A percentile compares a stretch with the other conserved stretches of the same genome.
Evolutionary conservation across 805 yeast genomes (phyloP).

Genomic region (Sungouiozyma intestinalis): DNA sequence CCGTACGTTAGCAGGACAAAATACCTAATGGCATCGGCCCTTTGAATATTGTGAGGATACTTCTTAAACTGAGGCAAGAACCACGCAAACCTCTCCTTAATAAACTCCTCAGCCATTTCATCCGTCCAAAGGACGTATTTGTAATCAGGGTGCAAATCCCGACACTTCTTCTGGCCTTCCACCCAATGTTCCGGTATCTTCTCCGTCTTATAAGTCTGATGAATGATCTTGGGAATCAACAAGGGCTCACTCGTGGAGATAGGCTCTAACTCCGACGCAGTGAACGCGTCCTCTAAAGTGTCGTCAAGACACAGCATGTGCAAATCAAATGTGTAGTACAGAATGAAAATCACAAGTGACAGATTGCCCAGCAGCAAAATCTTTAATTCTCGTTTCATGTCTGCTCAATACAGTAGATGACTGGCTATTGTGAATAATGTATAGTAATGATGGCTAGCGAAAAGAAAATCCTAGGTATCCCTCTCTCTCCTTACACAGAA

Average conservation of each 20-base stretch:
- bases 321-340: conserved; percentile 61
- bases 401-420: too few relatives aligned
- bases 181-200: conserved; percentile 76
- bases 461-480: too few relatives aligned
- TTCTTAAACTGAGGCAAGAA: conserved; percentile 67
- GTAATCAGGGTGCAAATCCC: conserved; percentile 76
- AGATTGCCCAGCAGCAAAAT: conserved; percentile 51
- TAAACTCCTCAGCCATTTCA: conserved; percentile 67
- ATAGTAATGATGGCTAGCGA: too few relatives aligned
- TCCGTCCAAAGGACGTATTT: conserved; percentile 89
- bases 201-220: conserved; percentile 79
- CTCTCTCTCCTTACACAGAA: too few relatives aligned
- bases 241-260: conserved; percentile 30
- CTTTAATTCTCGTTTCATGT: conserved; percentile 62
- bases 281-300: conserved; percentile 50
- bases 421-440: too few relatives aligned
- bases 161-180: conserved; percentile 65
- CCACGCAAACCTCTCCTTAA: conserved; percentile 76
- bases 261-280: conserved; percentile 53
- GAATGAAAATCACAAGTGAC: conserved; percentile 40
- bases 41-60: conserved; percentile 70
- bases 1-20: conserved; percentile 77
- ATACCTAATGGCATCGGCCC: conserved; percentile 88
- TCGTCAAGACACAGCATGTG: conserved; percentile 68
- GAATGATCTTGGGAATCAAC: conserved; percentile 80